phyloP scores from a whole-genome alignment of 176 grass and related monocot species.

The Zizania latifolia region DNA sequence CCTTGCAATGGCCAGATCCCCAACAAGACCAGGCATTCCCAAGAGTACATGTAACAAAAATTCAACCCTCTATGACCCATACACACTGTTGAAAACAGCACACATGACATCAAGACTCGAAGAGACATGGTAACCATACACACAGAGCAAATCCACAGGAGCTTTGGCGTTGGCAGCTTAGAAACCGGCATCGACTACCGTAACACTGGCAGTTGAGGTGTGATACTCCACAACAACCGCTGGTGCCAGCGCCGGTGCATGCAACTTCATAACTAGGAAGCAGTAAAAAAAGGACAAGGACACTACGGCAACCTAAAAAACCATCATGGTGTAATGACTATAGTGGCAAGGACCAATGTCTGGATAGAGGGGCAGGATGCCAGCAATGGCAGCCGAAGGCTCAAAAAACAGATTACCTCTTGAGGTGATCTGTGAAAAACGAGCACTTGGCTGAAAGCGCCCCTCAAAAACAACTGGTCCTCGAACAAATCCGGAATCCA shows the following conservation, averaged over 20 bases:
- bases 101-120: constrained; percentile 26
- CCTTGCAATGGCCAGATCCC: constrained; percentile 46
- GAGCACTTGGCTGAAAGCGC: constrained; percentile 45
- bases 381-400: constrained; percentile 46
- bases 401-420: constrained; percentile 59
- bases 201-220: background rate
- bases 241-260: background rate
- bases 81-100: constrained; percentile 33
- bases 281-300: constrained; percentile 34
- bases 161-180: background rate
- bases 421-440: constrained; percentile 56
- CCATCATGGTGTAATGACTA: constrained; percentile 37
- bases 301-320: constrained; percentile 54
- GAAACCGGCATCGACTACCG: background rate
- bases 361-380: constrained; percentile 45
- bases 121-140: constrained; percentile 42
- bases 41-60: constrained; percentile 80
- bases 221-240: constrained; percentile 24
- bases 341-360: constrained; percentile 45
- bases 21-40: constrained; percentile 58
- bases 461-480: constrained; percentile 46
- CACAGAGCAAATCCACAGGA: constrained; percentile 24
- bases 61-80: constrained; percentile 48
- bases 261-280: constrained; percentile 38
- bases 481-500: constrained; percentile 56